These are phyloP conservation scores for Acacia acuminata DNA, from an alignment of 306 rosid species.

Conservation along the genomic window DNA sequence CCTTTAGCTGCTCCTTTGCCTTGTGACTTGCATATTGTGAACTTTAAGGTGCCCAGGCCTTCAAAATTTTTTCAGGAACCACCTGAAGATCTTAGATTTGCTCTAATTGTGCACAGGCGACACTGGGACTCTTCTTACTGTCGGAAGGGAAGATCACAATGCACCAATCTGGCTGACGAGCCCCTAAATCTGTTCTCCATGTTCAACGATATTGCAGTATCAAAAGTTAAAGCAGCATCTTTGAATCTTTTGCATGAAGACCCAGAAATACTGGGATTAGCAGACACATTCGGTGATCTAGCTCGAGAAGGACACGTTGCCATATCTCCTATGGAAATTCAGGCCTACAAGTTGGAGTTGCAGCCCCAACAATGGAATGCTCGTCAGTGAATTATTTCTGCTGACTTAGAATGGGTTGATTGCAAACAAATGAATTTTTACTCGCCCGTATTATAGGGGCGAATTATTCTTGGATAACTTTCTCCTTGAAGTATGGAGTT, in stretches of 20 bases:
- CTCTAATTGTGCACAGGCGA: conserved; percentile 64
- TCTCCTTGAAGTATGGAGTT: conserved; percentile 24
- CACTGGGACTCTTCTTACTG: conserved; percentile 91
- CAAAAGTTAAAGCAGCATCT: conserved; percentile 66
- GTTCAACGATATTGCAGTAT: conserved; percentile 63
- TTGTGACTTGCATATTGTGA: conserved; percentile 92
- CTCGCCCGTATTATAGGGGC: conserved; percentile 21
- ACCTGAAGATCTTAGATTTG: conserved; percentile 61
- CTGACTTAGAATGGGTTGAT: conserved; percentile 21
- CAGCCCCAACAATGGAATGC: conserved; percentile 43
- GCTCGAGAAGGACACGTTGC: conserved; percentile 70
- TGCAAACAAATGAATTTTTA: conserved; percentile 14
- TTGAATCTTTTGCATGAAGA: conserved; percentile 91
- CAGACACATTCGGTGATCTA: conserved; percentile 57
- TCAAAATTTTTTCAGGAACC: conserved; percentile 63
- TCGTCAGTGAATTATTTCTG: conserved; percentile 18
- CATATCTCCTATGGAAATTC: conserved; percentile 90
- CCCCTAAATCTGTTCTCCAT: conserved; percentile 68
- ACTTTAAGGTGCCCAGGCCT: conserved; percentile 89
- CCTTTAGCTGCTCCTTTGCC: conserved; percentile 82
- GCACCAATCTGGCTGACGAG: conserved; percentile 64
- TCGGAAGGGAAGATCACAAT: conserved; percentile 74
- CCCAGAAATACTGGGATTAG: conserved; percentile 72
- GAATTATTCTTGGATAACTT: conserved; percentile 28
- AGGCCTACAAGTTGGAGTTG: conserved; percentile 86